These are phyloP conservation scores for Saturnispora hagleri DNA, from an alignment of 805 yeast genomes.

Conservation along the genomic window DNA sequence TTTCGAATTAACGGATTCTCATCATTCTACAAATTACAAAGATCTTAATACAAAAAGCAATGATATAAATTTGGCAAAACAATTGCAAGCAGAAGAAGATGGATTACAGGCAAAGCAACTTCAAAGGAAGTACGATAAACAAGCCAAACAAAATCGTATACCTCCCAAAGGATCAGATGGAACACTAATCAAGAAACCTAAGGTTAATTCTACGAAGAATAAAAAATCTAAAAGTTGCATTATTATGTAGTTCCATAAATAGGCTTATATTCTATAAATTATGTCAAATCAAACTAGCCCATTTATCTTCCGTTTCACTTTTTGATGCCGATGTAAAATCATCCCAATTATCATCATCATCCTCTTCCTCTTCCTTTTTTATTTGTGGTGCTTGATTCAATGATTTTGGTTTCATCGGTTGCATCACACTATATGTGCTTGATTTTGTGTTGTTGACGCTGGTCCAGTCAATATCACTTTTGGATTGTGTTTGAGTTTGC, in stretches of 20 bases:
- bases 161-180: not conserved
- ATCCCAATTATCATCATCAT: conserved; percentile 12
- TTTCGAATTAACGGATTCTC: conserved; percentile 1
- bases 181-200: not conserved
- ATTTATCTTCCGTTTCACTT: conserved; percentile 2
- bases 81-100: conserved; percentile 28
- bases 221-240: conserved; percentile 2
- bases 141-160: not conserved
- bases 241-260: not conserved
- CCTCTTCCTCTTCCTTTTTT: not conserved
- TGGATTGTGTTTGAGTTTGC: not conserved
- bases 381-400: not conserved
- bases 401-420: conserved; percentile 8
- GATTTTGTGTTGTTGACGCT: not conserved
- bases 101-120: conserved; percentile 21
- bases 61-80: conserved; percentile 23
- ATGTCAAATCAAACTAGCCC: conserved; percentile 12
- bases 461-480: conserved; percentile 8
- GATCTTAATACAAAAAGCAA: conserved; percentile 15
- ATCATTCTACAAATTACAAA: conserved; percentile 9
- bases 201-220: not conserved
- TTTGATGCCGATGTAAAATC: conserved; percentile 8
- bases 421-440: conserved; percentile 6
- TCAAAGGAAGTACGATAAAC: conserved; percentile 18
- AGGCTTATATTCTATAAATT: not conserved